Evolutionary conservation across 1,139 yeast species (phyloP).

Genomic region (Candida albicans): DNA sequence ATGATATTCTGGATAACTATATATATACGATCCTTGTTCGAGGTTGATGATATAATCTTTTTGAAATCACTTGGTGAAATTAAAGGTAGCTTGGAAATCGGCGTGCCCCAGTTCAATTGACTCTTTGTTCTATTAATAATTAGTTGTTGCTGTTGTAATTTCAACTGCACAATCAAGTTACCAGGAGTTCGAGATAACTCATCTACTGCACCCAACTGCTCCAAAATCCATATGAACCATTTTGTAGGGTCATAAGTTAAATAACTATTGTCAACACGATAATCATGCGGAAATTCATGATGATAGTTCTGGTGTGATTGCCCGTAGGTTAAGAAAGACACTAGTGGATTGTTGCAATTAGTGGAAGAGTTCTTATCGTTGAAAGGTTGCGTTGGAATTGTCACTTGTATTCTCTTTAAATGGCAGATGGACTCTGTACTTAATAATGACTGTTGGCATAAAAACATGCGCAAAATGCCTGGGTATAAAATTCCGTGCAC

Average conservation of each 20-base stretch:
- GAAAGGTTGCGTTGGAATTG: constrained; percentile 55
- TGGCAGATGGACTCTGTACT: constrained; percentile 65
- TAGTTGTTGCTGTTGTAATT: constrained; percentile 65
- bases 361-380: constrained; percentile 60
- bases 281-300: constrained; percentile 74
- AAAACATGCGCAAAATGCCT: constrained; percentile 57
- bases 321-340: constrained; percentile 61
- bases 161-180: constrained; percentile 54
- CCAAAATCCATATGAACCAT: constrained; percentile 51
- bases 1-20: constrained; percentile 56
- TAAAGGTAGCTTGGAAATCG: constrained; percentile 65
- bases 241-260: constrained; percentile 68
- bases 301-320: constrained; percentile 68
- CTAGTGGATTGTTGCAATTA: constrained; percentile 48
- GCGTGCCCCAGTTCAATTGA: constrained; percentile 76
- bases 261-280: constrained; percentile 48
- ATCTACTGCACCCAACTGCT: constrained; percentile 39
- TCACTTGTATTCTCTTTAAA: constrained; percentile 39
- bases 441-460: constrained; percentile 59
- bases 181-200: constrained; percentile 43
- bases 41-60: constrained; percentile 33
- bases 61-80: constrained; percentile 52
- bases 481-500: constrained; percentile 60
- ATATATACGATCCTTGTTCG: constrained; percentile 39
- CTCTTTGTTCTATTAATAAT: constrained; percentile 57